Evolutionary conservation across 108 stramenopile genomes (phyloP), one percentile per base, ranked within the genome.

Genomic region (Stephanodiscus triporus): DNA sequence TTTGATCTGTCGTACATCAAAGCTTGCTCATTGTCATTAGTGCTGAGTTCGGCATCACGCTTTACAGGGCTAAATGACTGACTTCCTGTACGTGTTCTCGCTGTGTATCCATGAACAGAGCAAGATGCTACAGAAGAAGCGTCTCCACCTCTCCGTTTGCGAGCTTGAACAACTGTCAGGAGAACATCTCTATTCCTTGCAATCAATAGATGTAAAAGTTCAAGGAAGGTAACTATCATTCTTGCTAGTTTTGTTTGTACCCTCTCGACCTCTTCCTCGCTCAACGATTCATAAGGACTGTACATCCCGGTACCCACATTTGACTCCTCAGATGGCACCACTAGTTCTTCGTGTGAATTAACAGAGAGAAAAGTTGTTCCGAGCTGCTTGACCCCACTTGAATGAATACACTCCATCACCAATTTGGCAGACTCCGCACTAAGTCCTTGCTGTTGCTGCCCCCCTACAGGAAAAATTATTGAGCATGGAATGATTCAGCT

Each of bases 341-440:
- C 30, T 27, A 27, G 23, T 13, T 54, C 53, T 24, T 27, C 53
- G 24, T 50, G 66, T 26, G 76, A 73, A 65, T 76, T 83, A 38
- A 80, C 83, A n/a, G 75, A 66, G 22, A 92, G 83, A 9, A 95
- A 78, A 2, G 81, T 68, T 19, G 84, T 57, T 20, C 91, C 94
- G 36, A 95, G 91, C 70, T 91, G 91, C 68, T 90, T 95, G 10
- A 96, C 88, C 37, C 91, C 81, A 69, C 92, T 92, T 23, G 82
- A 81, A 75, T 94, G 92, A 57, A 96, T 88, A 37, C 91, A 89
- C 56, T 96, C 95, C 23, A 87, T 84, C 47, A 96, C 86, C 57
- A 94, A 86, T 66, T 91, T 93, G 13, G 91, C 91, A 40, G 89
- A 89, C 45, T 81, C 87, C n/a, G 86, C 88, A n/a, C 89, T 91